A percentile compares a stretch with the other conserved stretches of the same genome.
Conservation (phyloP, 2,329 filamentous ascomycete species). For the Herpotrichia juniperi region DNA sequence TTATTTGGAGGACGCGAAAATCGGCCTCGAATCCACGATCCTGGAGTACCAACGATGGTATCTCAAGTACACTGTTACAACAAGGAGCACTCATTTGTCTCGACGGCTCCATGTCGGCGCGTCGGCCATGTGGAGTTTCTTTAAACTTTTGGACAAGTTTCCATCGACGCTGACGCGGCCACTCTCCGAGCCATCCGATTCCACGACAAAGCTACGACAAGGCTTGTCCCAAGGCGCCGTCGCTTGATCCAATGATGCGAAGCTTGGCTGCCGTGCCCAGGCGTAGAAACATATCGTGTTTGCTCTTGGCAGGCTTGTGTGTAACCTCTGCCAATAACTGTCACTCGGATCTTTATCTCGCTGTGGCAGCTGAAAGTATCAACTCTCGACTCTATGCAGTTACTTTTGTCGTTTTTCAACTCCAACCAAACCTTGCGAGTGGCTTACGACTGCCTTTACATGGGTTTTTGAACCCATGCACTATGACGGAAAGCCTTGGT, state of each 20-base stretch:
- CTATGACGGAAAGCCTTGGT: background rate
- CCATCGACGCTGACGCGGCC: slow-evolving; percentile 39
- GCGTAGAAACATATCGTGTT: slow-evolving; percentile 37
- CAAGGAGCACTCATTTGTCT: background rate
- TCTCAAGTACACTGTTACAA: background rate
- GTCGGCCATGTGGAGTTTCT: slow-evolving; percentile 4
- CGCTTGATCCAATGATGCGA: slow-evolving; percentile 21
- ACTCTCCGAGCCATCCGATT: slow-evolving; percentile 24
- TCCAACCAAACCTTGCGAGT: slow-evolving; percentile 15
- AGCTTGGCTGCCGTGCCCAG: slow-evolving; percentile 38
- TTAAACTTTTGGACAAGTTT: slow-evolving; percentile 2
- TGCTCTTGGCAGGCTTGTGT: slow-evolving; percentile 41
- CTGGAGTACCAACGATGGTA: background rate
- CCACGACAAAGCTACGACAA: background rate
- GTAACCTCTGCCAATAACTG: slow-evolving; percentile 36
- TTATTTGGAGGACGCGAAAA: slow-evolving; percentile 6
- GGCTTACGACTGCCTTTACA: background rate
- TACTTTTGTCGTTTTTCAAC: slow-evolving; percentile 18
- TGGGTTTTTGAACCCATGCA: background rate
- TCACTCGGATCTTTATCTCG: slow-evolving; percentile 39
- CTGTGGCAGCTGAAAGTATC: slow-evolving; percentile 39
- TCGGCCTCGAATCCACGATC: background rate
- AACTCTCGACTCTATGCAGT: slow-evolving; percentile 20
- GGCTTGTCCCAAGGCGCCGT: slow-evolving; percentile 18
- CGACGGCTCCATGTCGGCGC: slow-evolving; percentile 1